These are phyloP conservation scores for Phytophthora brassicae DNA, from an alignment of 352 stramenopile genomes.

Conservation along the genomic window DNA sequence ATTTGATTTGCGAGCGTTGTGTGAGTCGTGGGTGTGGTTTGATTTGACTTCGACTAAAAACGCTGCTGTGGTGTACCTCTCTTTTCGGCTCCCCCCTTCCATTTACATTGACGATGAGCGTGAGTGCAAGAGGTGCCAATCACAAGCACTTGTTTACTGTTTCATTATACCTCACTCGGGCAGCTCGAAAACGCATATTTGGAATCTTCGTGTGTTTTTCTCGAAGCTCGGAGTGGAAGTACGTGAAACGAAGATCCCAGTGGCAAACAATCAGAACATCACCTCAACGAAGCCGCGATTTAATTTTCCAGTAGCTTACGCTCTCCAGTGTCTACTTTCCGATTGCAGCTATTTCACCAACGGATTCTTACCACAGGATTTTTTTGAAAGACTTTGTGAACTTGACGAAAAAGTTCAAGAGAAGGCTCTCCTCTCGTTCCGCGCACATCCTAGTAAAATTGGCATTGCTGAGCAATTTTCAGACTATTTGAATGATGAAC, in stretches of 20 bases:
- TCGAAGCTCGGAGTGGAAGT: constrained; percentile 51
- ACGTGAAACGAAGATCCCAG: constrained; percentile 41
- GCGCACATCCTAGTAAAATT: constrained; percentile 10
- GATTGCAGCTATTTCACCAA: constrained; percentile 51
- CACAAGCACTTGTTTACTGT: constrained; percentile 40
- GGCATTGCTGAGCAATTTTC: constrained; percentile 42
- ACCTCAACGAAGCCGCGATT: constrained; percentile 10
- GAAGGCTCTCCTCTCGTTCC: constrained; percentile 47
- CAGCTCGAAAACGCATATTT: constrained; percentile 23
- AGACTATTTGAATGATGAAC: constrained; percentile 38
- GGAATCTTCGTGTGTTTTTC: constrained; percentile 51
- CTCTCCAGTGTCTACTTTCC: constrained; percentile 52
- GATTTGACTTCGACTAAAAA: constrained; percentile 29
- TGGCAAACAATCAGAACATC: constrained; percentile 6
- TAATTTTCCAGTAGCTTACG: constrained; percentile 43
- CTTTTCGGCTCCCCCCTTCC: constrained; percentile 41
- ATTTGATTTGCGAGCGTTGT: constrained; percentile 52
- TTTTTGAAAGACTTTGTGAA: constrained; percentile 37
- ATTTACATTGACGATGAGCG: constrained; percentile 38
- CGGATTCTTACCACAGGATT: constrained; percentile 35
- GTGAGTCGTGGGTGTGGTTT: constrained; percentile 46
- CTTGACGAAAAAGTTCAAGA: constrained; percentile 46
- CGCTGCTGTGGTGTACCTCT: constrained; percentile 34
- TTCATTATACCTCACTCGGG: constrained; percentile 27
- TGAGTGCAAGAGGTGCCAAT: constrained; percentile 38